Conservation (phyloP, 108 stramenopile species). For the Epipyxis sp. region DNA sequence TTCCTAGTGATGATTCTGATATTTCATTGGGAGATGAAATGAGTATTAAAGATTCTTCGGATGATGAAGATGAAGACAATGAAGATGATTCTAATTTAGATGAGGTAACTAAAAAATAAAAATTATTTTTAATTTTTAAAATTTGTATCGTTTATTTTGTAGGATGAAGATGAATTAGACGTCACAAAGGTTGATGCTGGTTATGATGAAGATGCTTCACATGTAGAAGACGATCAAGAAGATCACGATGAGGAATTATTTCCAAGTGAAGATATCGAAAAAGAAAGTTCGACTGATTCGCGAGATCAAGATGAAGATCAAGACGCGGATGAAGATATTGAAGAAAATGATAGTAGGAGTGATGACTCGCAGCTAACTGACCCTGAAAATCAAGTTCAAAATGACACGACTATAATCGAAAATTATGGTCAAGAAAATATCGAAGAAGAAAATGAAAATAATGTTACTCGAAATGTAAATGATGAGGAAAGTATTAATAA, state of each 20-base stretch:
- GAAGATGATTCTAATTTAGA: not conserved
- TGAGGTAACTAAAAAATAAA: not conserved
- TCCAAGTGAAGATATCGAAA: conserved; percentile 37
- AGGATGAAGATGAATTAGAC: not conserved
- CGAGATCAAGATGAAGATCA: conserved; percentile 45
- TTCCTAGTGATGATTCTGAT: conserved; percentile 49
- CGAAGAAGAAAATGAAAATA: too few species aligned
- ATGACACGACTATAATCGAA: too few species aligned
- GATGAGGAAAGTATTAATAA: too few species aligned
- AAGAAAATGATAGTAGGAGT: too few species aligned
- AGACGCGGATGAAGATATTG: conserved; percentile 35
- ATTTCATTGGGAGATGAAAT: conserved; percentile 11
- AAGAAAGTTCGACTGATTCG: conserved; percentile 16
- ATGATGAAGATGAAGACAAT: not conserved
- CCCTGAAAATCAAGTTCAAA: too few species aligned
- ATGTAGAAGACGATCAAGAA: conserved; percentile 44
- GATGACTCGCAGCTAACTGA: too few species aligned
- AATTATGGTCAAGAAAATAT: too few species aligned
- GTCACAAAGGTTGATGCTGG: too few species aligned
- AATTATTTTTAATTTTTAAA: not conserved
- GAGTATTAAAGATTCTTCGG: not conserved
- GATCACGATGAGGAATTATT: conserved; percentile 34
- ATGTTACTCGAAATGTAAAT: too few species aligned
- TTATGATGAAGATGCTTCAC: conserved; percentile 24
- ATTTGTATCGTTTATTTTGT: not conserved